Conservation (phyloP, 2,329 filamentous ascomycete genomes). For the Exserohilum rostratum region DNA sequence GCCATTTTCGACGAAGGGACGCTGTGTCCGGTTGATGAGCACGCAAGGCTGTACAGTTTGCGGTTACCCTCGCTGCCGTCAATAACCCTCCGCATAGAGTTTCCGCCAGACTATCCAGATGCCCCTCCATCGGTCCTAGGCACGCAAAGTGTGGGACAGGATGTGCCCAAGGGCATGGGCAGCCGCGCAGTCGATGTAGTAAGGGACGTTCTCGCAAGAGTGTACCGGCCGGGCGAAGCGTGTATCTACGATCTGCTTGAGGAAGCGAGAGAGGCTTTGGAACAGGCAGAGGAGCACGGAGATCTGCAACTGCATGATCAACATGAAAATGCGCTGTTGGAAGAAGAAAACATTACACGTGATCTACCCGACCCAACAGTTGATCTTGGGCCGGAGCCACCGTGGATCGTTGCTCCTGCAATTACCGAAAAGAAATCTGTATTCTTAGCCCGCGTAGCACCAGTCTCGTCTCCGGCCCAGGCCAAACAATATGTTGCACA, state of each 20-base stretch:
- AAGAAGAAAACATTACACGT: conserved; percentile 5
- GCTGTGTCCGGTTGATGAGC: conserved; percentile 49
- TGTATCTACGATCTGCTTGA: conserved; percentile 94
- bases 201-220: conserved; percentile 67
- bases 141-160: conserved; percentile 75
- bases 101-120: conserved; percentile 76
- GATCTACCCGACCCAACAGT: conserved; percentile 12
- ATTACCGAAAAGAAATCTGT: conserved; percentile 84
- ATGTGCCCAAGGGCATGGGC: conserved; percentile 73
- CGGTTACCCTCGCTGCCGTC: conserved; percentile 68
- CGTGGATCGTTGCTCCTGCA: conserved; percentile 76
- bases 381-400: conserved; percentile 53
- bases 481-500: conserved; percentile 75
- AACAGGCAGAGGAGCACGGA: conserved; percentile 54
- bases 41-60: conserved; percentile 55
- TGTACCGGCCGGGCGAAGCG: conserved; percentile 75
- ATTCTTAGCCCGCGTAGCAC: conserved; percentile 79
- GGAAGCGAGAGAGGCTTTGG: conserved; percentile 56
- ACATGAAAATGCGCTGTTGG: conserved; percentile 10
- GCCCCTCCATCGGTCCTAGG: conserved; percentile 75
- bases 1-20: conserved; percentile 79
- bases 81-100: conserved; percentile 64
- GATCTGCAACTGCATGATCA: conserved; percentile 34
- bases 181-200: conserved; percentile 73
- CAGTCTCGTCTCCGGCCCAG: conserved; percentile 71